These are phyloP conservation scores for Phytopythium oedochilum DNA, from an alignment of 352 stramenopile genomes.

Conservation along the genomic window DNA sequence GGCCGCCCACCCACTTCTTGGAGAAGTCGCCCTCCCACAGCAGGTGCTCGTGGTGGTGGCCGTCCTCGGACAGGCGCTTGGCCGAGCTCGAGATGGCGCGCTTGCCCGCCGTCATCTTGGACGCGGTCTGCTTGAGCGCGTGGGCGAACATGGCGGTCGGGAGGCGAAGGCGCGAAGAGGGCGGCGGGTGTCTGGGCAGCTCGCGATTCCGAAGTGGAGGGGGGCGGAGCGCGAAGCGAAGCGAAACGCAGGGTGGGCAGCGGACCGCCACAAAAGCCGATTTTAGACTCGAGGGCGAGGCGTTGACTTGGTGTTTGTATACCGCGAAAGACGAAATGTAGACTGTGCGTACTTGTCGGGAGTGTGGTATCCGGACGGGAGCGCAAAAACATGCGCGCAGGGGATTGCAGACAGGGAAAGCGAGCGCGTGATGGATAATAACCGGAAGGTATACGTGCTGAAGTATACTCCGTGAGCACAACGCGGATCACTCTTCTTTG, in stretches of 20 bases:
- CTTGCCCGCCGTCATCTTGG: constrained; percentile 53
- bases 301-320: constrained; percentile 6
- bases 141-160: constrained; percentile 38
- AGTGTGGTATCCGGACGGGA: neutral
- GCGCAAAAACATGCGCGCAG: constrained; percentile 22
- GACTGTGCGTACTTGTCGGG: constrained; percentile 16
- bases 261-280: constrained; percentile 18
- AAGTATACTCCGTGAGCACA: neutral
- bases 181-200: constrained; percentile 5
- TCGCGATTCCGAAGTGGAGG: constrained; percentile 8
- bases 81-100: constrained; percentile 74
- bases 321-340: constrained; percentile 1
- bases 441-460: neutral
- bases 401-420: neutral
- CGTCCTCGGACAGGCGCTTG: constrained; percentile 66
- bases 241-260: neutral
- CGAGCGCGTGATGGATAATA: neutral
- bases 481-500: neutral
- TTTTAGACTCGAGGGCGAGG: constrained; percentile 6
- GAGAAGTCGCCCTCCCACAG: constrained; percentile 83
- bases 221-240: constrained; percentile 2
- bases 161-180: neutral
- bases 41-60: constrained; percentile 78
- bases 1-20: constrained; percentile 58
- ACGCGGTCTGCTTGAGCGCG: constrained; percentile 63